phyloP scores from a whole-genome alignment of 2,329 filamentous ascomycete genomes.

The Grosmannia huntii region DNA sequence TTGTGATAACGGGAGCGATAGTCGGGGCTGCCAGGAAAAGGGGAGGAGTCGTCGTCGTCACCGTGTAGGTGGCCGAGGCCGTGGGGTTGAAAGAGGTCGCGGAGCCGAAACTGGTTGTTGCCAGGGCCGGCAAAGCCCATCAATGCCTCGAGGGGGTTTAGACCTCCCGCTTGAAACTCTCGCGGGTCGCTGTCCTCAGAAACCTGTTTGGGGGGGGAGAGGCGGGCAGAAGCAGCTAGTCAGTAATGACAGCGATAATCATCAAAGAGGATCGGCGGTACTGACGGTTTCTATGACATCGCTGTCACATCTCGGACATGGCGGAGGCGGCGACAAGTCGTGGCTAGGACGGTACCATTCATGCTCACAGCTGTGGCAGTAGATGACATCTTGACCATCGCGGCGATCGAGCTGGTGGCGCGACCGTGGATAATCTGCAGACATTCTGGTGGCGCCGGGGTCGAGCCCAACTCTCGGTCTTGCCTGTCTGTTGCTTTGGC shows the following conservation, averaged over 20 bases:
- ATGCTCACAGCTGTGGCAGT: conserved; percentile 67
- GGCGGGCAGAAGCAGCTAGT: neutral
- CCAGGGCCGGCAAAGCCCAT: neutral
- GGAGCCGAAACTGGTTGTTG: neutral
- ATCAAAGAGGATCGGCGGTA: conserved; percentile 8
- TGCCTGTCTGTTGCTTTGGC: conserved; percentile 21
- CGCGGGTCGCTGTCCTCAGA: conserved; percentile 51
- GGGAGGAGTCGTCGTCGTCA: neutral
- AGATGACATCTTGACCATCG: conserved; percentile 57
- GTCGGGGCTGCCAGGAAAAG: neutral
- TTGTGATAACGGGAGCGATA: neutral
- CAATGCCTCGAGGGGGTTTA: neutral
- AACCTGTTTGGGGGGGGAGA: conserved; percentile 30
- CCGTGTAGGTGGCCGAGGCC: neutral
- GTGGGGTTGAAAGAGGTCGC: neutral
- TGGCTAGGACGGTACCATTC: conserved; percentile 70
- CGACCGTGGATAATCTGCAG: conserved; percentile 7
- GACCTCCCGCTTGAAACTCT: conserved; percentile 10
- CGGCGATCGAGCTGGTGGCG: conserved; percentile 34
- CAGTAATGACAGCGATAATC: neutral
- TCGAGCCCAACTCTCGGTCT: neutral
- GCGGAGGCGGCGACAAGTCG: conserved; percentile 55
- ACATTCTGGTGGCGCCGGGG: conserved; percentile 12
- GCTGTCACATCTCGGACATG: conserved; percentile 64
- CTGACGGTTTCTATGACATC: conserved; percentile 81